Evolutionary conservation across 805 yeast genomes (phyloP), one percentile per base, ranked within the genome.

Genomic region (Kazachstania kunashirensis): DNA sequence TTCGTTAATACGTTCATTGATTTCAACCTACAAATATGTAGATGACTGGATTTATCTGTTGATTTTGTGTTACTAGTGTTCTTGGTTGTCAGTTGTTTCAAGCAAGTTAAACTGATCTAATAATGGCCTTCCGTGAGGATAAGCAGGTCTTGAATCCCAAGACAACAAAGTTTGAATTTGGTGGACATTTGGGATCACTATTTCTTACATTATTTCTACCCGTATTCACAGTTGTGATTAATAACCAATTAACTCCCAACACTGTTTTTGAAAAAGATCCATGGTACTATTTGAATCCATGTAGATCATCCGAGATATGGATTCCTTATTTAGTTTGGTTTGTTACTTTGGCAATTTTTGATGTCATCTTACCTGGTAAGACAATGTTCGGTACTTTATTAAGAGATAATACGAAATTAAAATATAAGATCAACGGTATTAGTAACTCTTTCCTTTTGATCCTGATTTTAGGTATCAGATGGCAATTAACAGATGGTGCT

Each of bases 401-500:
- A 40, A 70, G 96, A 50, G 95, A 86, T 56, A 92, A 92, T 2
- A 68, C 83, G 1, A 59, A 59, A 33, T 67, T 89, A 42, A 53
- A 57, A 14, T 89, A 89, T 63, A 78, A 81, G 52, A 82, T 92
- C 63, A 89, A 92, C 55, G 97, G 97, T 10, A 57, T 68, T 34
- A 64, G 72, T 18, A 63, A 84, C 41, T 65, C 75, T 20, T 53
- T 68, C 1, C 40, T 61, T 5, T 45, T 73, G 19, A 23, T 62
- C 45, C 27, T 62, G 51, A 37, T 55, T 47, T 56, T 86, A 17
- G 57, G 60, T 2, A 66, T 74, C 11, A 70, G 96, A 45, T 68
- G 68, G 43, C 64, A 59, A 32, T 42, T 63, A 17, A 70, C 81
- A 2, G 58, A 64, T 13, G 77, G 77, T 19, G 61, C 56, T 41